Percentiles rank a stretch among this genome's conserved stretches.
These are phyloP conservation scores for Magnusiomyces sp. DNA, from an alignment of 1,139 yeast genomes.

Conservation along the genomic window DNA sequence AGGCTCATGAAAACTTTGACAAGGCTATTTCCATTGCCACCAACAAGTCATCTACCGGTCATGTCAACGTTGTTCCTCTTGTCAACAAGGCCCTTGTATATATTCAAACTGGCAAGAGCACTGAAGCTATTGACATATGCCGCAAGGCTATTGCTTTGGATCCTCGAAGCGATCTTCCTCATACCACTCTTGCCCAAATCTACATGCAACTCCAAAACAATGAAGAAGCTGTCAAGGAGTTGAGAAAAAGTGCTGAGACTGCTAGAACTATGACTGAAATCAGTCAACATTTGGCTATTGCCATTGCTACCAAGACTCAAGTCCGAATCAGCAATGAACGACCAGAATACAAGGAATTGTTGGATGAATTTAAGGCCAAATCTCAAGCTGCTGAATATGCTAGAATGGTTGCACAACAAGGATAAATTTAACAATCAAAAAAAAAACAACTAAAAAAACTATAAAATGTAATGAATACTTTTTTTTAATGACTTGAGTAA, in stretches of 20 bases:
- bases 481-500: too few species aligned
- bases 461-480: too few species aligned
- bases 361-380: conserved; percentile 20
- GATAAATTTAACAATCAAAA: not conserved
- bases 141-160: conserved; percentile 72
- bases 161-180: conserved; percentile 82
- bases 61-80: conserved; percentile 84
- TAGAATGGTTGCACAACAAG: not conserved
- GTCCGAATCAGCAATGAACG: conserved; percentile 28
- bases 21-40: conserved; percentile 62
- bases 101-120: conserved; percentile 28
- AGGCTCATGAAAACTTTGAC: conserved; percentile 80
- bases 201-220: conserved; percentile 75
- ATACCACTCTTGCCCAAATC: conserved; percentile 83
- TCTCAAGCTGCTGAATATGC: conserved; percentile 7
- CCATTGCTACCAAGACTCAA: conserved; percentile 54
- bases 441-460: too few species aligned
- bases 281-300: conserved; percentile 83
- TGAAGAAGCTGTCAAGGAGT: conserved; percentile 71
- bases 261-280: conserved; percentile 84
- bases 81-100: conserved; percentile 73
- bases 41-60: conserved; percentile 36
- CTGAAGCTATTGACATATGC: conserved; percentile 62
- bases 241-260: conserved; percentile 72
- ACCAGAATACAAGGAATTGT: conserved; percentile 27